Conservation (phyloP, 1,284 basidiomycete species). For the Cryptococcus sp. region DNA sequence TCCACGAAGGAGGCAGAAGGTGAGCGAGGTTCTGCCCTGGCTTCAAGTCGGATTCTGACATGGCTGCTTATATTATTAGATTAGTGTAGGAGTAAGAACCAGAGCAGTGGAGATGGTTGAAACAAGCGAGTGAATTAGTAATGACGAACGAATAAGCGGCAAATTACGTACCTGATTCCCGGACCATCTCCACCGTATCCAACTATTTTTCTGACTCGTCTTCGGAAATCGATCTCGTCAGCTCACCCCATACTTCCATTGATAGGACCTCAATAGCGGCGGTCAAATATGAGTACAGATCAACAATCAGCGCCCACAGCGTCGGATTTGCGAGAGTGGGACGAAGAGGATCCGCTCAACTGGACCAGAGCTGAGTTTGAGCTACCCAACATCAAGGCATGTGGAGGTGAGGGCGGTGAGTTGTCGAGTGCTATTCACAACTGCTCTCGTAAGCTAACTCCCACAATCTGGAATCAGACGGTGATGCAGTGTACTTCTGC, state of each 20-base stretch:
- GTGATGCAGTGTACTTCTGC: constrained; percentile 74
- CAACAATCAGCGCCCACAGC: too few relatives aligned
- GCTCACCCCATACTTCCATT: too few relatives aligned
- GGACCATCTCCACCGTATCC: too few relatives aligned
- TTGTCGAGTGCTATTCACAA: neutral
- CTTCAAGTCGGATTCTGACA: constrained; percentile 30
- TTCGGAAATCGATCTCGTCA: too few relatives aligned
- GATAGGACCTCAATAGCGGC: too few relatives aligned
- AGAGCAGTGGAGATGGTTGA: too few relatives aligned
- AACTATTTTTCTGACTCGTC: too few relatives aligned
- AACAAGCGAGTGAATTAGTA: too few relatives aligned
- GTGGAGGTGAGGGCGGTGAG: constrained; percentile 48
- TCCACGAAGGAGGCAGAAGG: constrained; percentile 89
- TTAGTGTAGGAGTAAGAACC: neutral
- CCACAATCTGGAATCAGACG: constrained; percentile 23
- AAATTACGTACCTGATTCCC: too few relatives aligned
- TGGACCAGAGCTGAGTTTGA: constrained; percentile 53
- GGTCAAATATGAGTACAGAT: too few relatives aligned
- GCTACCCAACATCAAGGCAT: constrained; percentile 44
- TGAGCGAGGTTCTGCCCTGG: constrained; percentile 56
- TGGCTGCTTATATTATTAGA: neutral
- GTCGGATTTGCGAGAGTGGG: constrained; percentile 24
- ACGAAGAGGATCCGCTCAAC: constrained; percentile 45
- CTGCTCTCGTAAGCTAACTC: constrained; percentile 1
- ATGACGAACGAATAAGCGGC: too few relatives aligned